Conservation (phyloP, 2,329 filamentous ascomycete species). For the Periconia sp. region DNA sequence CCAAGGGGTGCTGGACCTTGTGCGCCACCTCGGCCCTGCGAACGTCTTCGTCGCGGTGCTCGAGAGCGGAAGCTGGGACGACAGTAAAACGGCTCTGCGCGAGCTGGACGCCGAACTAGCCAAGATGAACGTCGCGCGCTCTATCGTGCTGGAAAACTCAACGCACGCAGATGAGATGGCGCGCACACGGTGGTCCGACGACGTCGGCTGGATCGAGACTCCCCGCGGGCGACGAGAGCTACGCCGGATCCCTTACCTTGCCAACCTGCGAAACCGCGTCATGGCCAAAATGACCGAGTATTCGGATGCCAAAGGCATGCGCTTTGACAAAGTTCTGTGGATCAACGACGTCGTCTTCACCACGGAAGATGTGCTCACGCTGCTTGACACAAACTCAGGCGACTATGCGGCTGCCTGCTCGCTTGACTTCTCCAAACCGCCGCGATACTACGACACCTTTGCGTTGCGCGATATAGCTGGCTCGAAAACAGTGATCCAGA, state of each 20-base stretch:
- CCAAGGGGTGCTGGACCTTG: conserved; percentile 62
- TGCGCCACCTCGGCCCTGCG: conserved; percentile 60
- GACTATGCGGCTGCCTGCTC: conserved; percentile 67
- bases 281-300: conserved; percentile 43
- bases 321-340: conserved; percentile 65
- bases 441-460: conserved; percentile 66
- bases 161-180: conserved; percentile 52
- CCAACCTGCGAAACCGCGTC: conserved; percentile 65
- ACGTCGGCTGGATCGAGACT: conserved; percentile 69
- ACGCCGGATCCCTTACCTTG: conserved; percentile 71
- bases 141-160: conserved; percentile 63
- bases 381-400: conserved; percentile 63
- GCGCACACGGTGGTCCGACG: background rate
- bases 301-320: conserved; percentile 42
- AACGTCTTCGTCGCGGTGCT: conserved; percentile 72
- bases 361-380: conserved; percentile 60
- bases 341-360: conserved; percentile 58
- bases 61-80: conserved; percentile 72
- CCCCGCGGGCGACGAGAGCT: conserved; percentile 58
- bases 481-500: conserved; percentile 56
- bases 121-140: conserved; percentile 57
- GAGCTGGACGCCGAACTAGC: conserved; percentile 62
- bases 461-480: conserved; percentile 63
- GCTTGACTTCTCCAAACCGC: conserved; percentile 63
- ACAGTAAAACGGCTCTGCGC: conserved; percentile 65